Percentiles rank a stretch among this genome's conserved stretches.
phyloP scores from a whole-genome alignment of 2,329 filamentous ascomycete species.

The Sporothrix variecibatus region DNA sequence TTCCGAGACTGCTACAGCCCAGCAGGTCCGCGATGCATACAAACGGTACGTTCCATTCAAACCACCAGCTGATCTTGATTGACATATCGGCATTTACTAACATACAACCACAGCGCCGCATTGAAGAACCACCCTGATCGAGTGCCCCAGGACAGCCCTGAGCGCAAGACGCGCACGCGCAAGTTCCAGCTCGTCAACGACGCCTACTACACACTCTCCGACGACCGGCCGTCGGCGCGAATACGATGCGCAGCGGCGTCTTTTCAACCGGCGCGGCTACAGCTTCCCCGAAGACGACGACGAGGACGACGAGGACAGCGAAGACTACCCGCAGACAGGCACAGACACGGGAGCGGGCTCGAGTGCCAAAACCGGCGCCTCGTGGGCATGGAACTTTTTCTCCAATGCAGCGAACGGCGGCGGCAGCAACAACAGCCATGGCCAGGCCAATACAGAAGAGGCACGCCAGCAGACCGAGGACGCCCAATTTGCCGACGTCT shows the following conservation, averaged over 20 bases:
- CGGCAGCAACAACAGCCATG: slow-evolving; percentile 42
- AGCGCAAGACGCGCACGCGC: slow-evolving; percentile 77
- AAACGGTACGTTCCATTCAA: slow-evolving; percentile 63
- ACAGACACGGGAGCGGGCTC: not conserved
- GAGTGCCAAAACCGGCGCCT: slow-evolving; percentile 46
- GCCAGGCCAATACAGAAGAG: slow-evolving; percentile 35
- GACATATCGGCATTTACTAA: not conserved
- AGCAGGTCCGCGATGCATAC: slow-evolving; percentile 91
- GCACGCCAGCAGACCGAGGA: slow-evolving; percentile 61
- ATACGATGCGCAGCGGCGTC: slow-evolving; percentile 64
- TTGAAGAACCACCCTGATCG: slow-evolving; percentile 93
- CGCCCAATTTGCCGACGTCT: slow-evolving; percentile 83
- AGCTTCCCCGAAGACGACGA: slow-evolving; percentile 34
- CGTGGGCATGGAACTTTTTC: slow-evolving; percentile 74
- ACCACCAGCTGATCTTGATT: not conserved
- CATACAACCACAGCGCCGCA: slow-evolving; percentile 64
- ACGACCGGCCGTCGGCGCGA: slow-evolving; percentile 73
- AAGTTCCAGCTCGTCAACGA: slow-evolving; percentile 49
- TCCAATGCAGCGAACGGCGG: slow-evolving; percentile 37
- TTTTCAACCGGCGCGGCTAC: slow-evolving; percentile 10
- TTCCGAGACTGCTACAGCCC: slow-evolving; percentile 69
- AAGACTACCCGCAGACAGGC: slow-evolving; percentile 43
- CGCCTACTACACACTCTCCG: slow-evolving; percentile 65
- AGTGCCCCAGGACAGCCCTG: slow-evolving; percentile 78
- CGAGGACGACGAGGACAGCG: slow-evolving; percentile 45